phyloP scores from a whole-genome alignment of 2,329 filamentous ascomycete species.

The Monilinia fructigena region DNA sequence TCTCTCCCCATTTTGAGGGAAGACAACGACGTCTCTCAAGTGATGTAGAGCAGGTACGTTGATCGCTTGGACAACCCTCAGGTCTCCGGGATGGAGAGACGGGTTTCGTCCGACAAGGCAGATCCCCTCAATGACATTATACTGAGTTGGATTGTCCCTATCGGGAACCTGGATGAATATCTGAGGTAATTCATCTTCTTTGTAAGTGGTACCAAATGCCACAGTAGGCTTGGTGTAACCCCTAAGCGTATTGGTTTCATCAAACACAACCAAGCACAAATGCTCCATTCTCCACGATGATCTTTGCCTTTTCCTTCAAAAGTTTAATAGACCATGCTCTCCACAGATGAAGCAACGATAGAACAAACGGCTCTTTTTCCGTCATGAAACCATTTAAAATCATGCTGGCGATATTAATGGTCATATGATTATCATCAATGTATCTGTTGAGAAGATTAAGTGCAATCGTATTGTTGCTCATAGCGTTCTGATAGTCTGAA shows the following conservation, averaged over 20 bases:
- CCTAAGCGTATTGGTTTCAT: slow-evolving; percentile 74
- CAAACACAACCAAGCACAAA: slow-evolving; percentile 83
- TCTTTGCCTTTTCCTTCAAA: slow-evolving; percentile 88
- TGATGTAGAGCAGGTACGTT: slow-evolving; percentile 71
- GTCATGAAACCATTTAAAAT: slow-evolving; percentile 77
- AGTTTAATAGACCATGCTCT: slow-evolving; percentile 84
- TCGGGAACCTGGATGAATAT: slow-evolving; percentile 83
- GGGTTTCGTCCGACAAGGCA: slow-evolving; percentile 90
- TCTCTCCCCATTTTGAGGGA: slow-evolving; percentile 78
- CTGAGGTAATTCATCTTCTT: slow-evolving; percentile 63
- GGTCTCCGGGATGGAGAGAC: slow-evolving; percentile 87
- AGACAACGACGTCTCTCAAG: slow-evolving; percentile 80
- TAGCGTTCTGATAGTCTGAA: slow-evolving; percentile 64
- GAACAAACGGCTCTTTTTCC: slow-evolving; percentile 73
- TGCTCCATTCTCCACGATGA: slow-evolving; percentile 77
- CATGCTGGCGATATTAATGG: slow-evolving; percentile 71
- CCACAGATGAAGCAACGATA: slow-evolving; percentile 80
- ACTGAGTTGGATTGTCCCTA: slow-evolving; percentile 50
- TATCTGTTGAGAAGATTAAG: slow-evolving; percentile 67
- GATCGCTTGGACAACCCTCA: slow-evolving; percentile 83
- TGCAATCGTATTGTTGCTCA: slow-evolving; percentile 64
- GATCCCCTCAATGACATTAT: slow-evolving; percentile 68
- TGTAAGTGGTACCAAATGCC: slow-evolving; percentile 40
- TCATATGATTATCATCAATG: slow-evolving; percentile 83
- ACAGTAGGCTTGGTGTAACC: slow-evolving; percentile 61